Conservation (phyloP, 208 protist species). For the Trypanosoma rangeli region DNA sequence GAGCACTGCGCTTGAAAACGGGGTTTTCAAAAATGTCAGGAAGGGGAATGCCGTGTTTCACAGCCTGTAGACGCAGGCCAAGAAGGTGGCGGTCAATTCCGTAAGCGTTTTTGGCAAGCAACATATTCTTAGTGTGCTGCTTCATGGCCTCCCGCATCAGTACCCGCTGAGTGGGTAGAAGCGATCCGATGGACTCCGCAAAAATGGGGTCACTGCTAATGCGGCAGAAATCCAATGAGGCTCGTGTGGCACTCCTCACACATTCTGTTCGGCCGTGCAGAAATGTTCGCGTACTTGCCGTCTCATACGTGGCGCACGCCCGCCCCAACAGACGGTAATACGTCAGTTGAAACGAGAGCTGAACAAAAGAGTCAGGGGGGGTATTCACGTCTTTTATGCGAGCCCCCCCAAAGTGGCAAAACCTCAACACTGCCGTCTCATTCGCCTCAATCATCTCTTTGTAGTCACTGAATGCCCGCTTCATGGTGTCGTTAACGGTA, state of each 20-base stretch:
- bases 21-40: conserved; percentile 37
- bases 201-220: conserved; percentile 18
- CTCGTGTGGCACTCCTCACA: conserved; percentile 30
- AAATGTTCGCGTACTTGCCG: conserved; percentile 45
- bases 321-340: conserved; percentile 44
- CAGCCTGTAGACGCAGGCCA: conserved; percentile 34
- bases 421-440: conserved; percentile 37
- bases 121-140: conserved; percentile 40
- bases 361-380: conserved; percentile 49
- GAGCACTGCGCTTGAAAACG: conserved; percentile 21
- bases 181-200: conserved; percentile 14
- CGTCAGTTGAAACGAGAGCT: conserved; percentile 43
- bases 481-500: conserved; percentile 21
- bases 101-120: conserved; percentile 34
- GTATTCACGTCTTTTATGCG: conserved; percentile 30
- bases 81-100: conserved; percentile 48
- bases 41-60: conserved; percentile 30
- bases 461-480: conserved; percentile 28
- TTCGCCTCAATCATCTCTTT: conserved; percentile 32
- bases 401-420: conserved; percentile 37
- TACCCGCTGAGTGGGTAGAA: conserved; percentile 23
- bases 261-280: conserved; percentile 48
- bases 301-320: conserved; percentile 43
- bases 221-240: conserved; percentile 32
- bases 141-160: conserved; percentile 26